Conservation (phyloP, 2,329 filamentous ascomycete genomes). For the Myotisia sp. region DNA sequence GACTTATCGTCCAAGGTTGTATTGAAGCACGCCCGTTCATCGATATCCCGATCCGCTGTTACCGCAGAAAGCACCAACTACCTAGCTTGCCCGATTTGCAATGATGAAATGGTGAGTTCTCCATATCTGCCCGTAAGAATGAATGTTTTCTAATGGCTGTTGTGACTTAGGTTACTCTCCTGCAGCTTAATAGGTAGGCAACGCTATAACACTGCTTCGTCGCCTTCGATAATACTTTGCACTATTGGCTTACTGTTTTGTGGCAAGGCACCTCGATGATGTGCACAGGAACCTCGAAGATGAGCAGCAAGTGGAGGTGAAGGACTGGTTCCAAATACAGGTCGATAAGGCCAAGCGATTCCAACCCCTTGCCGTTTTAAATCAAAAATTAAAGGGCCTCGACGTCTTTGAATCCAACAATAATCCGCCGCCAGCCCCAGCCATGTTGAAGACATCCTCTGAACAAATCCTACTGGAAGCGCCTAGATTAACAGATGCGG, state of each 20-base stretch:
- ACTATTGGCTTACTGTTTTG: constrained; percentile 6
- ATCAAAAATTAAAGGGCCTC: constrained; percentile 82
- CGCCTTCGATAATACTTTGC: constrained; percentile 14
- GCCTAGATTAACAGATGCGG: constrained; percentile 50
- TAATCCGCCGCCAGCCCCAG: constrained; percentile 32
- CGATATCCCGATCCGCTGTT: constrained; percentile 31
- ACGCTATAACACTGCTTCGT: constrained; percentile 6
- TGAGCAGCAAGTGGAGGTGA: constrained; percentile 81
- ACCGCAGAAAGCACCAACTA: constrained; percentile 47
- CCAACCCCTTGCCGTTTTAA: constrained; percentile 77
- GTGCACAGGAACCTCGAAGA: constrained; percentile 78
- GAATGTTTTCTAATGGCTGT: constrained; percentile 5
- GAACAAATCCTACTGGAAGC: constrained; percentile 20
- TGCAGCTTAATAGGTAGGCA: constrained; percentile 82
- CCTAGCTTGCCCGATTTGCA: constrained; percentile 93
- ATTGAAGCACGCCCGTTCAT: constrained; percentile 42
- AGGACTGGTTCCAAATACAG: constrained; percentile 92
- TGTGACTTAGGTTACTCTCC: constrained; percentile 58
- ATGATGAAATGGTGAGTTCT: constrained; percentile 75
- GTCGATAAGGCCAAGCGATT: constrained; percentile 87
- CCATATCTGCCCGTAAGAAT: neutral
- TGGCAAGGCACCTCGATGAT: constrained; percentile 62
- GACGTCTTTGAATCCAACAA: constrained; percentile 93
- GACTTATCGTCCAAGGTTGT: constrained; percentile 73
- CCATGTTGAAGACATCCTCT: constrained; percentile 18